Base-by-base conservation (phyloP, 768 basidiomycete species). In the Lentinula sp. region DNA sequence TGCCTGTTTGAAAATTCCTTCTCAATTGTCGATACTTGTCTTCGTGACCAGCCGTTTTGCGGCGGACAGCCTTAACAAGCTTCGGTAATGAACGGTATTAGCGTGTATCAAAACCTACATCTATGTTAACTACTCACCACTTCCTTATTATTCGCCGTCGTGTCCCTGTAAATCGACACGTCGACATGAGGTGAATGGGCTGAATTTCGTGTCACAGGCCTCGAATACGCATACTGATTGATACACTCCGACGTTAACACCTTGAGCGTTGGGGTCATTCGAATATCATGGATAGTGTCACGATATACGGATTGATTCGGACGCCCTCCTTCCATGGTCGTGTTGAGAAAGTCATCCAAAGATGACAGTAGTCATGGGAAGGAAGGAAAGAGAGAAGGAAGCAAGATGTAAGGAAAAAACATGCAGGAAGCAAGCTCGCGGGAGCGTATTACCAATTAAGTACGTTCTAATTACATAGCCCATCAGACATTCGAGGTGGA, bases 21-120 rank as follows among this genome's bases (percentile, higher is more conserved):
- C 77, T 73, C 37, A 85, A 73, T 35, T 74, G 73, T 69, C 88
- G 81, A 61, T 86, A 82, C 68, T 85, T 85, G 66, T 84, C 85
- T 66, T 83, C 82, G 23, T 48, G 46, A 23, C 46, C 46, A 50
- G 83, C 36, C 85, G 63, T 85, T 85, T 78, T 83, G 61, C 87
- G 82, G 67, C 80, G 81, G 45, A 91, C 82, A 62, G 79, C 78
- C 71, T 91, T 91, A 68, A 91, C 79, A 35, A 88, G 89, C 90
- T 91, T 65, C 45, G 18, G 15, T 43, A 20, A 61, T n/a, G 35
- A 16, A n/a, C 5, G 16, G 15, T 46, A 16, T 35, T n/a, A 48
- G 61, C 57, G 18, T 39, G n/a, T 54, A 48, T 59, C 60, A 20
- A 48, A 43, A 28, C 43, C 53, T 33, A 16, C 33, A 32, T 57